A percentile compares a stretch with the other conserved stretches of the same genome.
Conservation (phyloP, 495 filamentous ascomycete genomes). For the Lasiosphaeria ovina region DNA sequence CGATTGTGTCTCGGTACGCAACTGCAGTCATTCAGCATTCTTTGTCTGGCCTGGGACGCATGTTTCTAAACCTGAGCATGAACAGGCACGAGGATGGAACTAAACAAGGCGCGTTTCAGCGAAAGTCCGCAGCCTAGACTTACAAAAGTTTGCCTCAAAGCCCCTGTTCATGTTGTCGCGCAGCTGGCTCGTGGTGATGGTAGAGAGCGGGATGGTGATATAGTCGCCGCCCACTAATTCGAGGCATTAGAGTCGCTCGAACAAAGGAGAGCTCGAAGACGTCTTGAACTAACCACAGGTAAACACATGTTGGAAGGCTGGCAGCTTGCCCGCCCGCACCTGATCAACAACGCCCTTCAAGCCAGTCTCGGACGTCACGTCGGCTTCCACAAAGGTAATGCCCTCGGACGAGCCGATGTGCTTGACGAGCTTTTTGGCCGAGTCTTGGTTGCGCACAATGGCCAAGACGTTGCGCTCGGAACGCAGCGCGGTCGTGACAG, state of each 20-base stretch:
- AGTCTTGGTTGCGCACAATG: conserved; percentile 40
- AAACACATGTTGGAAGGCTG: conserved; percentile 43
- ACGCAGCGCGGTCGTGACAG: conserved; percentile 31
- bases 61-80: background rate
- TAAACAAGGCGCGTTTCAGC: too few species aligned
- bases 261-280: background rate
- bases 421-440: conserved; percentile 38
- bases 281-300: conserved; percentile 31
- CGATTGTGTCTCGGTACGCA: conserved; percentile 40
- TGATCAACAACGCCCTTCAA: conserved; percentile 38
- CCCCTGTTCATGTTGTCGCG: conserved; percentile 29
- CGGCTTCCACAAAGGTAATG: conserved; percentile 37
- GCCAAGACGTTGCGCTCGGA: conserved; percentile 37
- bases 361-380: conserved; percentile 33
- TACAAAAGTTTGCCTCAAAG: conserved; percentile 37
- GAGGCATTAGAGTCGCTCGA: background rate
- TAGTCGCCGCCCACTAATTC: conserved; percentile 33
- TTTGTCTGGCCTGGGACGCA: too few species aligned
- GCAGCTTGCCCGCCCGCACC: conserved; percentile 37
- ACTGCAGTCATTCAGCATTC: conserved; percentile 17
- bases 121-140: conserved; percentile 9
- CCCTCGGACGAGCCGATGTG: conserved; percentile 34
- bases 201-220: conserved; percentile 22
- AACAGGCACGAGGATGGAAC: too few species aligned
- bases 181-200: conserved; percentile 29